Evolutionary conservation across 768 basidiomycete genomes (phyloP).

Genomic region (Lactarius pseudohatsudake): DNA sequence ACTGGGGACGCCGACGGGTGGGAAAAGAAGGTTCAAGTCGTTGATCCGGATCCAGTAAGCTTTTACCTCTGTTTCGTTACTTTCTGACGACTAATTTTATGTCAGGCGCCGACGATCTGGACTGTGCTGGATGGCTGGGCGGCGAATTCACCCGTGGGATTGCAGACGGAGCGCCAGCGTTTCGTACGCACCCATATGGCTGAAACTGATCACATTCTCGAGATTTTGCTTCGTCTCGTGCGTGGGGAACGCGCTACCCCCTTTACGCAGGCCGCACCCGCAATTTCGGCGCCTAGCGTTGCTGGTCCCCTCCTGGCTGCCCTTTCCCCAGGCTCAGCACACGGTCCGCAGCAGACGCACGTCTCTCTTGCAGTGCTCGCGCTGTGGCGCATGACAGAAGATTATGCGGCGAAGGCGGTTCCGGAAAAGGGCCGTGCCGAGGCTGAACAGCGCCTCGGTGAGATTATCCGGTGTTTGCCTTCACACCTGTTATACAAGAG

Average conservation of each 20-base stretch:
- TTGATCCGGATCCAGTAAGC: slow-evolving; percentile 92
- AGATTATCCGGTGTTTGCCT: slow-evolving; percentile 89
- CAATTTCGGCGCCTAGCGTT: slow-evolving; percentile 60
- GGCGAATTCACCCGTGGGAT: slow-evolving; percentile 75
- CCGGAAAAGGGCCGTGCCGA: slow-evolving; percentile 63
- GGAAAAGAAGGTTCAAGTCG: slow-evolving; percentile 90
- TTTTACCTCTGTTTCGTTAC: slow-evolving; percentile 13
- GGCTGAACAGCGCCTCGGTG: slow-evolving; percentile 75
- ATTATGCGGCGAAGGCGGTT: slow-evolving; percentile 72
- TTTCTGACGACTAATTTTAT: slow-evolving; percentile 14
- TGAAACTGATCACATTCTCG: slow-evolving; percentile 84
- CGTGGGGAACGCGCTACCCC: slow-evolving; percentile 82
- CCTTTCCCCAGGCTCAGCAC: slow-evolving; percentile 71
- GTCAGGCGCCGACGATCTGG: slow-evolving; percentile 87
- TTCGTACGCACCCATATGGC: slow-evolving; percentile 89
- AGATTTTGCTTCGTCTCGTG: slow-evolving; percentile 89
- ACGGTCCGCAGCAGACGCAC: slow-evolving; percentile 89
- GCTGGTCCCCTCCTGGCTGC: slow-evolving; percentile 72
- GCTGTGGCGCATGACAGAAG: slow-evolving; percentile 80
- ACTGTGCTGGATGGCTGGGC: slow-evolving; percentile 91
- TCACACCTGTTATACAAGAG: slow-evolving; percentile 86
- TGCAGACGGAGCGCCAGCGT: slow-evolving; percentile 71
- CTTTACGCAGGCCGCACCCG: slow-evolving; percentile 61
- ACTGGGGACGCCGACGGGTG: slow-evolving; percentile 86
- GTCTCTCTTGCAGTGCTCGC: slow-evolving; percentile 92